Percentiles rank a stretch among this genome's conserved stretches.
Evolutionary conservation across 257 asterid genomes (phyloP).

Genomic region (Forsythia viridissima): DNA sequence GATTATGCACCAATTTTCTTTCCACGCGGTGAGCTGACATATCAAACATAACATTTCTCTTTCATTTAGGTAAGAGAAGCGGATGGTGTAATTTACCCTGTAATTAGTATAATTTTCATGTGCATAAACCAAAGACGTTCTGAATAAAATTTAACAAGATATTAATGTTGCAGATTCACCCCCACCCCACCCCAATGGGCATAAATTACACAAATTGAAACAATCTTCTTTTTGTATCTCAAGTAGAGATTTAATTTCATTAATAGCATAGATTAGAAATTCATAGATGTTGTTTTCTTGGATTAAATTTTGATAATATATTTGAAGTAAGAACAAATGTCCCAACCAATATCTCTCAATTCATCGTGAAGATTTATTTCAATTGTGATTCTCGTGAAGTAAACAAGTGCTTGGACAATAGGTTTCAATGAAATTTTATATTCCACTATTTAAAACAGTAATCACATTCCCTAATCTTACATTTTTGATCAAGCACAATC

Average conservation of each 20-base stretch:
- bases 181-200: too few species aligned
- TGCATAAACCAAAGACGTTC: neutral
- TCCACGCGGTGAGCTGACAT: neutral
- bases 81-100: neutral
- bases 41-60: neutral
- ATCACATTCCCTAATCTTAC: constrained; percentile 5
- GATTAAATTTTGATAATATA: too few species aligned
- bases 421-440: neutral
- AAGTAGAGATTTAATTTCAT: too few species aligned
- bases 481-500: neutral
- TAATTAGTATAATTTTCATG: neutral
- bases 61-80: neutral
- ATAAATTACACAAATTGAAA: too few species aligned
- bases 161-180: too few species aligned
- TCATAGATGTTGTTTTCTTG: too few species aligned
- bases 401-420: neutral
- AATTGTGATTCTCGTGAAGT: neutral
- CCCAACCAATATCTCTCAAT: too few species aligned
- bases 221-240: too few species aligned
- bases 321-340: too few species aligned
- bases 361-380: too few species aligned
- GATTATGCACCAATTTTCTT: neutral
- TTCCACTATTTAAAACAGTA: neutral
- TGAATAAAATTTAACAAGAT: too few species aligned
- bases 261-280: too few species aligned